These are phyloP conservation scores for Ramaria rubella DNA, from an alignment of 768 basidiomycete genomes.

Conservation along the genomic window DNA sequence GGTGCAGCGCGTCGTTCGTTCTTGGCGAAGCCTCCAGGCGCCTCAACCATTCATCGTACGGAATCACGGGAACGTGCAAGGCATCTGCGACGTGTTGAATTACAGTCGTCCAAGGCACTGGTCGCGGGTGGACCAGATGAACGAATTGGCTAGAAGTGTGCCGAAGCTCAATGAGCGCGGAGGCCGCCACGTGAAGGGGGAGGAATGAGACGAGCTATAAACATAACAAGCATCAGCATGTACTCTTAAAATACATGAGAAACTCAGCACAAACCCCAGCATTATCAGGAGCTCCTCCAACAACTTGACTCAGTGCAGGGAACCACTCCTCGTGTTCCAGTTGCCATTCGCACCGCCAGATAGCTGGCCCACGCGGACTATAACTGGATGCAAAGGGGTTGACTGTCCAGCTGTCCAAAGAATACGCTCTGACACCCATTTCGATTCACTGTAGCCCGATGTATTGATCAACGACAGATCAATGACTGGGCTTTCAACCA, in stretches of 20 bases:
- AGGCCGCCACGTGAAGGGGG: slow-evolving; percentile 24
- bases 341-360: no score
- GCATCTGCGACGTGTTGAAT: slow-evolving; percentile 20
- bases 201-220: slow-evolving; percentile 6
- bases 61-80: slow-evolving; percentile 24
- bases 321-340: slow-evolving; percentile 26
- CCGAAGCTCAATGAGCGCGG: slow-evolving; percentile 33
- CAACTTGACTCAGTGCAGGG: slow-evolving; percentile 2
- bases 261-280: slow-evolving; percentile 2
- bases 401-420: slow-evolving; percentile 21
- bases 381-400: slow-evolving; percentile 5
- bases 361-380: slow-evolving; percentile 34
- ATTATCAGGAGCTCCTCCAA: neutral
- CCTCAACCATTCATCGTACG: slow-evolving; percentile 26
- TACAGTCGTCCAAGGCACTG: slow-evolving; percentile 30
- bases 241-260: neutral
- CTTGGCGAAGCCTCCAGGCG: no score
- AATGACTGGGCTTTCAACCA: neutral
- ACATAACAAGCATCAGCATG: neutral
- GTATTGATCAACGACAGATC: slow-evolving; percentile 1
- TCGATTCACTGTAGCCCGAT: slow-evolving; percentile 14
- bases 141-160: no score
- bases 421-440: no score
- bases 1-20: no score
- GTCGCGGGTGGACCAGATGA: no score